Percentiles rank a stretch among this genome's conserved stretches.
phyloP scores from a whole-genome alignment of 331 rosid genomes.

The Cydonia oblonga region DNA sequence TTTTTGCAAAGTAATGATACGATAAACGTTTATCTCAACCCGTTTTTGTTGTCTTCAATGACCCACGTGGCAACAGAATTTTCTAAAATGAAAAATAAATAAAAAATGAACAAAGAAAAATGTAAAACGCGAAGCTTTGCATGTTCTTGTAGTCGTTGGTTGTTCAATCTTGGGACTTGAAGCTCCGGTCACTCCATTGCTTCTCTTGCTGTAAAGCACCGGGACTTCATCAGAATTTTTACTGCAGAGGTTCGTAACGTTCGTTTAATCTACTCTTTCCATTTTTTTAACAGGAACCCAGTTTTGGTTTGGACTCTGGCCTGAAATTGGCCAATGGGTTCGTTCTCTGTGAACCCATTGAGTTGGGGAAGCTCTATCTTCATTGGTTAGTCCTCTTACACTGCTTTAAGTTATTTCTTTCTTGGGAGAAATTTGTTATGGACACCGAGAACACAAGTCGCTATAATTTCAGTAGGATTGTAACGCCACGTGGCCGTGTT shows the following conservation, averaged over 20 bases:
- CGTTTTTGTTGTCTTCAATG: too few relatives aligned
- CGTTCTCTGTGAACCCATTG: slow-evolving; percentile 11
- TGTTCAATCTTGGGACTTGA: neutral
- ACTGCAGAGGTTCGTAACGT: neutral
- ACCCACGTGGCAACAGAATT: too few relatives aligned
- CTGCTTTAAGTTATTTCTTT: neutral
- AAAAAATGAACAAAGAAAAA: too few relatives aligned
- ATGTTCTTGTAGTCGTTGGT: neutral
- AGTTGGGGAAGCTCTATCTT: slow-evolving; percentile 20
- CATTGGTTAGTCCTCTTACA: slow-evolving; percentile 17
- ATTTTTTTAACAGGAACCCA: neutral
- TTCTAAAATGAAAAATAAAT: too few relatives aligned
- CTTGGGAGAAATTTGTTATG: neutral
- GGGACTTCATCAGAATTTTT: neutral
- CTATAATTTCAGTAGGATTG: too few relatives aligned
- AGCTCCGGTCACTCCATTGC: neutral
- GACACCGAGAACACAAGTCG: neutral
- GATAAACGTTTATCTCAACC: too few relatives aligned
- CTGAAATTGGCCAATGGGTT: slow-evolving; percentile 19
- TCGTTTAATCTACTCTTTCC: neutral
- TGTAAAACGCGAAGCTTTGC: too few relatives aligned
- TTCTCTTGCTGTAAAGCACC: neutral
- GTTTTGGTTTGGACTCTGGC: neutral
- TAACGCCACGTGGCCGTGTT: neutral
- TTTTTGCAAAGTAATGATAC: rapidly evolving